A percentile compares a stretch with the other conserved stretches of the same genome.
These are phyloP conservation scores for Dictyostelium intermedium DNA, from an alignment of 78 protist species.

Conservation along the genomic window DNA sequence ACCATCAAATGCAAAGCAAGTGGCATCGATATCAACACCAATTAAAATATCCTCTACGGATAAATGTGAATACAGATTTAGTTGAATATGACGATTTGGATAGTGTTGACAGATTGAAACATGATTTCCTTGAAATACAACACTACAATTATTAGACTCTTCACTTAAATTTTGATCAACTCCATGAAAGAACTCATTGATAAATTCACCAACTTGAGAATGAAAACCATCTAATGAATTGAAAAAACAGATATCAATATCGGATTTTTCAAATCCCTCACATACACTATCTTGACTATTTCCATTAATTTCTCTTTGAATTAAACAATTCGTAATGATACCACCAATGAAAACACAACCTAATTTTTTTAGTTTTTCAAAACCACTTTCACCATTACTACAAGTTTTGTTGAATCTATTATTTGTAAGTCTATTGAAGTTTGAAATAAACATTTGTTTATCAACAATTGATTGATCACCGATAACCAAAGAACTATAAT, in stretches of 20 bases:
- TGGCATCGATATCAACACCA: slow-evolving; percentile 52
- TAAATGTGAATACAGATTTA: not conserved
- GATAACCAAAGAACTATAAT: not conserved
- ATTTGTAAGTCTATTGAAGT: not conserved
- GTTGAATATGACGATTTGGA: slow-evolving; percentile 32
- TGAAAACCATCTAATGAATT: not conserved
- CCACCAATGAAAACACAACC: slow-evolving; percentile 44
- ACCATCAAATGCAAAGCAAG: slow-evolving; percentile 48
- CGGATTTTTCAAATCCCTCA: slow-evolving; percentile 29
- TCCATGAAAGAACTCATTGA: not conserved
- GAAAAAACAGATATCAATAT: slow-evolving; percentile 7
- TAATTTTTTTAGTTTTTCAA: not conserved
- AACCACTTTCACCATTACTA: not conserved
- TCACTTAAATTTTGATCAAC: not conserved
- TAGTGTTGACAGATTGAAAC: slow-evolving; percentile 3
- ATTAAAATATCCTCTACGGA: slow-evolving; percentile 16
- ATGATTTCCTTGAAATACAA: not conserved
- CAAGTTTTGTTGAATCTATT: not conserved
- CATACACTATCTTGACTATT: not conserved
- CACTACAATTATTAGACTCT: not conserved
- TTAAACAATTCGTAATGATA: not conserved
- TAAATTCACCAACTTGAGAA: not conserved
- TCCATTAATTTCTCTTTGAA: not conserved
- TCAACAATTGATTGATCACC: not conserved
- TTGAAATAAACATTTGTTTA: not conserved